These are phyloP conservation scores for Bacidia rubella DNA, from an alignment of 495 filamentous ascomycete genomes.

Conservation along the genomic window DNA sequence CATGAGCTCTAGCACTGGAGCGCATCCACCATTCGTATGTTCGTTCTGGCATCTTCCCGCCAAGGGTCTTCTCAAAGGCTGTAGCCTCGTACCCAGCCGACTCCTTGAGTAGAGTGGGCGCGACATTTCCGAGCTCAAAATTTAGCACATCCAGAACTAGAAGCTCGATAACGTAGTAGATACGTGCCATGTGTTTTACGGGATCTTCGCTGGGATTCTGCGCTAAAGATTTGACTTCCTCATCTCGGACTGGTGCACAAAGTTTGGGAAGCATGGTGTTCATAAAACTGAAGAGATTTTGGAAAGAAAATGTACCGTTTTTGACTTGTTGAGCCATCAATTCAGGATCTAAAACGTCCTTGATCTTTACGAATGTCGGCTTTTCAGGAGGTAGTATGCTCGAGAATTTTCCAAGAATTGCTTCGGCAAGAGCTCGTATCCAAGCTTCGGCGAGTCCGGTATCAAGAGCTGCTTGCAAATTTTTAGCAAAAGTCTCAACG, in stretches of 20 bases:
- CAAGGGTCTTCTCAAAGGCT: constrained; percentile 57
- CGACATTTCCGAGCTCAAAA: constrained; percentile 70
- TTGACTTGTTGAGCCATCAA: constrained; percentile 63
- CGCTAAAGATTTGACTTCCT: constrained; percentile 63
- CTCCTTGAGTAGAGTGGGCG: constrained; percentile 69
- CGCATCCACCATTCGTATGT: constrained; percentile 61
- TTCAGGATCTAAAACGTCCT: constrained; percentile 71
- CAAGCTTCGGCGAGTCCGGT: constrained; percentile 57
- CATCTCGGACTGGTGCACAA: constrained; percentile 83
- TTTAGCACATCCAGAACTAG: constrained; percentile 94
- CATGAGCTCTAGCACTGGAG: constrained; percentile 51
- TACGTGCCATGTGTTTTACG: constrained; percentile 67
- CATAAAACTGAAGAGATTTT: constrained; percentile 87
- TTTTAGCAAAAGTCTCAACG: constrained; percentile 53
- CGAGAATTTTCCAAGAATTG: constrained; percentile 70
- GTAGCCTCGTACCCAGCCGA: constrained; percentile 69
- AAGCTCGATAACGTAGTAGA: constrained; percentile 78
- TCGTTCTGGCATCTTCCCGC: constrained; percentile 47
- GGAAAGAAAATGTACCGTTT: constrained; percentile 79
- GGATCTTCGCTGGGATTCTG: constrained; percentile 65
- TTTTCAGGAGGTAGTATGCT: constrained; percentile 67
- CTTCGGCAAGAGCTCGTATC: constrained; percentile 74
- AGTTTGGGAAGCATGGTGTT: constrained; percentile 78
- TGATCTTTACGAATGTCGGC: constrained; percentile 69
- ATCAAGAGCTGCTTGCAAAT: constrained; percentile 64